Base-by-base conservation (phyloP, 2,329 filamentous ascomycete species). In the Trichoderma sp. region DNA sequence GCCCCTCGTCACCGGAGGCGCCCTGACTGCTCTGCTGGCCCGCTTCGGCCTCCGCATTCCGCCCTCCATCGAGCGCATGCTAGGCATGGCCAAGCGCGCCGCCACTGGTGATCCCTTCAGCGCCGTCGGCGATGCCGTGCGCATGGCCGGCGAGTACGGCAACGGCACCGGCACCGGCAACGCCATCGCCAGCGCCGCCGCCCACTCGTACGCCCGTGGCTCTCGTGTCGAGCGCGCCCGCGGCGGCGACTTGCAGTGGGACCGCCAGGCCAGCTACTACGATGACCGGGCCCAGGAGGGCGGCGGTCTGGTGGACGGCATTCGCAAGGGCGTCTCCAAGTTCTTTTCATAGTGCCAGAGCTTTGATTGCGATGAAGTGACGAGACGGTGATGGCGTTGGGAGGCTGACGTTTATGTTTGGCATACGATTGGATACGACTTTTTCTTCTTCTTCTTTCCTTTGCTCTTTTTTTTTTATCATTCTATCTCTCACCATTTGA, bases 1-100 rank as follows among this genome's bases (percentile, higher is more conserved):
- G 86, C 94, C 94, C 10, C 84, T 98, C 68, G 82, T 97, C 74
- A 93, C 90, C 1, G 92, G 92, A 61, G 94, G 94, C 35, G 90
- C 92, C 32, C 80, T 97, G 72, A 89, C 89, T 9, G 92, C 90
- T 56, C 82, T 97, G 53, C 85, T 97, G 54, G 87, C 87, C 42
- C 88, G 89, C 76, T 91, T 97, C 78, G 94, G 94, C 25, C 83
- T 98, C 69, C 85, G 90, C 70, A 79, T 97, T 71, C 94, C 94
- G 1, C 83, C 84, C 5, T 79, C 83, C 13, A 76, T 93, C 69
- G 84, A 88, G 80, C 82, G 83, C 74, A 82, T 87, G 83, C 77
- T 89, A 37, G 86, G 85, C 71, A 71, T 85, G 67, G 86, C 85
- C 52, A 82, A 80, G 12, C 80, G 80, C 61, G 84, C 84, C 57